Evolutionary conservation across 768 basidiomycete species (phyloP).

Genomic region (Leccinum variicolor): DNA sequence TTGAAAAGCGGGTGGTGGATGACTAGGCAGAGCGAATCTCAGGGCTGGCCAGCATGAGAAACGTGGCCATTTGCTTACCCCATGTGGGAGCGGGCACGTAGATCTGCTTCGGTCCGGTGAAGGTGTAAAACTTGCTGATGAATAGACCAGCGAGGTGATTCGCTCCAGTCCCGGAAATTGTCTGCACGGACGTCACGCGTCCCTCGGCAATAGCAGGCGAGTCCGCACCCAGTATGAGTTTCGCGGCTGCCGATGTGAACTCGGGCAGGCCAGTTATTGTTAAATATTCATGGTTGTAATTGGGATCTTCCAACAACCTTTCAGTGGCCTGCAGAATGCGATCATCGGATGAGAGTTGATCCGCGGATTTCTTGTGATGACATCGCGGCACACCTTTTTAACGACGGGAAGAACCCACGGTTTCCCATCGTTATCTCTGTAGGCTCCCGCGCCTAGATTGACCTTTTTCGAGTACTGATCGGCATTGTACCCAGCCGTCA

Average conservation of each 20-base stretch:
- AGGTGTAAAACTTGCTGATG: slow-evolving; percentile 76
- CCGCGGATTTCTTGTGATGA: not conserved
- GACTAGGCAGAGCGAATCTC: slow-evolving; percentile 37
- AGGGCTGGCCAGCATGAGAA: slow-evolving; percentile 1
- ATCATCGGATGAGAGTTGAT: slow-evolving; percentile 1
- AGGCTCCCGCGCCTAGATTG: slow-evolving; percentile 92
- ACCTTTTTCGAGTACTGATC: slow-evolving; percentile 75
- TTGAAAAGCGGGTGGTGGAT: slow-evolving; percentile 90
- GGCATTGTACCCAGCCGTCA: slow-evolving; percentile 85
- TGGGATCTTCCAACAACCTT: slow-evolving; percentile 62
- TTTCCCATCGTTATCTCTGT: slow-evolving; percentile 82
- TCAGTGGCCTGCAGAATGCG: slow-evolving; percentile 58
- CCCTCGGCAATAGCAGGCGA: slow-evolving; percentile 68
- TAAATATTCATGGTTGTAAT: slow-evolving; percentile 88
- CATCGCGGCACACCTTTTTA: slow-evolving; percentile 59
- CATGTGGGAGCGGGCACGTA: slow-evolving; percentile 94
- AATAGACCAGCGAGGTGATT: slow-evolving; percentile 92
- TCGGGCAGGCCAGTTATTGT: slow-evolving; percentile 85
- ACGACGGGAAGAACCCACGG: slow-evolving; percentile 93
- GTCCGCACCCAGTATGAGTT: slow-evolving; percentile 72
- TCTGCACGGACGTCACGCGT: slow-evolving; percentile 81
- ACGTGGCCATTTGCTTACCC: slow-evolving; percentile 50
- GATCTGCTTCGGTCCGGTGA: slow-evolving; percentile 60
- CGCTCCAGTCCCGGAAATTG: slow-evolving; percentile 94
- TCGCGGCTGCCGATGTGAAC: slow-evolving; percentile 79